Base-by-base conservation (phyloP, 306 rosid species). In the Ochetophila trinervis region DNA sequence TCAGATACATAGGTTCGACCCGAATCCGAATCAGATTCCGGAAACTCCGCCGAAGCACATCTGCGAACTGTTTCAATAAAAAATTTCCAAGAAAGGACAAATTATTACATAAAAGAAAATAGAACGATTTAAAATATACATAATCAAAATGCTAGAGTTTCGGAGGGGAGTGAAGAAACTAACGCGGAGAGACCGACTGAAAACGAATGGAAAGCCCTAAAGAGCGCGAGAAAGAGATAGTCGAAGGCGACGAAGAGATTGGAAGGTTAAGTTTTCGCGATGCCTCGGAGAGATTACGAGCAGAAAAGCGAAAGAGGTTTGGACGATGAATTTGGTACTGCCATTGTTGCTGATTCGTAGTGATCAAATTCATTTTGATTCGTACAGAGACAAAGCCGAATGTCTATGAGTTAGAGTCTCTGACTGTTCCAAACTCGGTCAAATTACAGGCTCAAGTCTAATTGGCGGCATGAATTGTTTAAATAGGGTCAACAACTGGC, bases 21-120 rank as follows among this genome's bases (percentile, higher is more conserved):
- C 15, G 82, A 48, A 67, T 80, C 92, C 32, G 80, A 66, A 63
- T 23, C 66, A 13, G 80, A 77, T 70, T 27, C 74, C 3, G 85
- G 74, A 40, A 40, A 50, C 16, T 74, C 42, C 0, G 47, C 32
- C 4, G 84, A 35, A 10, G 77, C 70, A 27, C 87, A 79, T 70
- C 65, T 79, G 66, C 63, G 36, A 18, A 55, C 74, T 74, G 11
- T 1, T n/a, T 27, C 19, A 10, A 50, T 5, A 50, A 50, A 18
- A n/a, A 50, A 14, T 11, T 36, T 40, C 45, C 62, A 42, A 21
- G 0, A 66, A 27, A 36, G 57, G 24, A 55, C 22, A 59, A 52
- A 15, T 23, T 32, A 17, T 19, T 12, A 0, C 12, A 47, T 67
- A 5, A 61, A 75, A 21, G 36, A 60, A 35, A 32, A 62, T 20